A percentile compares a stretch with the other conserved stretches of the same genome.
Conservation (phyloP, 345 rosid genomes). For the Eutrema japonicum region DNA sequence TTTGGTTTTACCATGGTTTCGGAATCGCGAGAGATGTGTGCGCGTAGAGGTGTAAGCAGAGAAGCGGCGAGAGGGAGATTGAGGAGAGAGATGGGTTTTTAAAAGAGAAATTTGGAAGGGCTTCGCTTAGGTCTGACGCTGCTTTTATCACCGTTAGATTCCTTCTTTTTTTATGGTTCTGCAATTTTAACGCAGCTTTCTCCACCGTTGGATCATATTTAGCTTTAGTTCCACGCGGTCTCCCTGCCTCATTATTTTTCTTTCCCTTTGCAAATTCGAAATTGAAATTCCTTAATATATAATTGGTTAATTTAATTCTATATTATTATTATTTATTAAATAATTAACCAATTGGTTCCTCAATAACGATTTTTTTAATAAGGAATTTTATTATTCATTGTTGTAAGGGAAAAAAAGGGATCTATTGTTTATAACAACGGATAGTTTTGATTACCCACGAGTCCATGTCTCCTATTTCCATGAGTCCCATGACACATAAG, state of each 20-base stretch:
- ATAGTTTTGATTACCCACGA: no score
- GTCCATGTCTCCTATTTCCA: no score
- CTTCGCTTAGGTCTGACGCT: constrained; percentile 56
- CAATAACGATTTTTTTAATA: neutral
- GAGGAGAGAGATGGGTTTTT: constrained; percentile 34
- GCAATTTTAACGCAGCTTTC: constrained; percentile 22
- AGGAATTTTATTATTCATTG: no score
- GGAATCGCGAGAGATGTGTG: neutral
- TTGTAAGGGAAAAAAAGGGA: no score
- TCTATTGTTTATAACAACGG: no score
- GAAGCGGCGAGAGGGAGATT: constrained; percentile 27
- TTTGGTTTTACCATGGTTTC: constrained; percentile 29
- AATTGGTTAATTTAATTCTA: neutral
- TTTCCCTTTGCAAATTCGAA: neutral
- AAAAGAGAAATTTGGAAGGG: constrained; percentile 28
- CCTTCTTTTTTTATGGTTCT: neutral
- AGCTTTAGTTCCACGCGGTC: constrained; percentile 39
- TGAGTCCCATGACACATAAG: no score
- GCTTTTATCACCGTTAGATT: constrained; percentile 51
- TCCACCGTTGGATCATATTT: constrained; percentile 49
- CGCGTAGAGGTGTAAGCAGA: neutral
- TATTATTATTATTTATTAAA: no score
- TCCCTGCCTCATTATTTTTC: neutral
- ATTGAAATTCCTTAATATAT: constrained; percentile 18
- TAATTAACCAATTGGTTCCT: no score